Percentiles rank a stretch among this genome's conserved stretches.
Evolutionary conservation across 257 asterid species (phyloP).

Genomic region (Buddleja alternifolia): DNA sequence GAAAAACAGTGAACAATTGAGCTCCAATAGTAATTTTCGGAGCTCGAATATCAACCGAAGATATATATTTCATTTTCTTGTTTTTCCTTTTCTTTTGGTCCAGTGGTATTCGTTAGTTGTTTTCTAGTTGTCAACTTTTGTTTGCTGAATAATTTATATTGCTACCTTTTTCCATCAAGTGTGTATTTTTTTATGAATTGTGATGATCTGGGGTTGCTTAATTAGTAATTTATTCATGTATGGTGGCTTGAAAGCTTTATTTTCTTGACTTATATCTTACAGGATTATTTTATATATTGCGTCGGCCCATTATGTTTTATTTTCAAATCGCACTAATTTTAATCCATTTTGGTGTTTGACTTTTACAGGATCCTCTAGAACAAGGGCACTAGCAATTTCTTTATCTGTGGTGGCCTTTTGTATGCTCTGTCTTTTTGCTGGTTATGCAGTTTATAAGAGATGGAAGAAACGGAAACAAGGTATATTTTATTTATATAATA

Average conservation of each 20-base stretch:
- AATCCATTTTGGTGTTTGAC: constrained; percentile 14
- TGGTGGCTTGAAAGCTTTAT: constrained; percentile 13
- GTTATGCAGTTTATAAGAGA: constrained; percentile 49
- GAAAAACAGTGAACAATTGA: too few species aligned
- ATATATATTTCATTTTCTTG: not conserved
- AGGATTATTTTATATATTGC: too few species aligned
- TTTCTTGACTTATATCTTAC: not conserved
- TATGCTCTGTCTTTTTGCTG: constrained; percentile 63
- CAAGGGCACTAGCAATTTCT: constrained; percentile 59
- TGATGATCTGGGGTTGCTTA: constrained; percentile 18
- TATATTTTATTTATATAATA: constrained; percentile 18
- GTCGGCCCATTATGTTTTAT: not conserved
- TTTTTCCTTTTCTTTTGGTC: not conserved
- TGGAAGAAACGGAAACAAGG: constrained; percentile 59
- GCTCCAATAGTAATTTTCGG: too few species aligned
- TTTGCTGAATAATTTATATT: not conserved
- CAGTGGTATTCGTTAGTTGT: not conserved
- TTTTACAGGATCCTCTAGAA: constrained; percentile 47
- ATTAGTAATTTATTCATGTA: not conserved
- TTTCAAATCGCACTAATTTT: not conserved
- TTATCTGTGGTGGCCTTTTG: constrained; percentile 58
- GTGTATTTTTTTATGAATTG: not conserved
- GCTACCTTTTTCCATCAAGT: not conserved
- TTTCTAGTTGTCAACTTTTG: constrained; percentile 18
- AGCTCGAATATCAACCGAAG: too few species aligned